Percentiles rank a stretch among this genome's conserved stretches.
phyloP scores from a whole-genome alignment of 768 basidiomycete species.

The Termitomyces sp. region DNA sequence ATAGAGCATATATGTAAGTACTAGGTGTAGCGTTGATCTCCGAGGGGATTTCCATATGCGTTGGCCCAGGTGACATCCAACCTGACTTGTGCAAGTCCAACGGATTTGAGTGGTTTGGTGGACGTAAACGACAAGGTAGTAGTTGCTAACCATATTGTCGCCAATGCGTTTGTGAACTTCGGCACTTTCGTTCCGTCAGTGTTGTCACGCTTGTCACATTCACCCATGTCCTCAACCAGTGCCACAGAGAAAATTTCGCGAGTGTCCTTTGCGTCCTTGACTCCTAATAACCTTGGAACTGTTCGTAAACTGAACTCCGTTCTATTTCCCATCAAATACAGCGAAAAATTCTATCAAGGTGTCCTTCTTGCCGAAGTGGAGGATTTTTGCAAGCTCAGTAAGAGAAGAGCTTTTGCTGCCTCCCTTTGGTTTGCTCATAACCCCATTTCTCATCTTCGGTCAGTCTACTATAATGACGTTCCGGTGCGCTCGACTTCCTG shows the following conservation, averaged over 20 bases:
- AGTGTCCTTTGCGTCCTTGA: slow-evolving; percentile 70
- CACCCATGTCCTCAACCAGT: slow-evolving; percentile 15
- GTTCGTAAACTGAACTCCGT: slow-evolving; percentile 69
- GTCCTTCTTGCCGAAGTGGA: slow-evolving; percentile 76
- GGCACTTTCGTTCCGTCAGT: not conserved
- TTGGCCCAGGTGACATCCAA: no score
- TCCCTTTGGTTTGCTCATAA: not conserved
- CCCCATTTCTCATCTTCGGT: not conserved
- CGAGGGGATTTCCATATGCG: no score
- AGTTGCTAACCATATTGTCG: no score
- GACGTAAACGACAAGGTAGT: no score
- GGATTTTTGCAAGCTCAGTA: slow-evolving; percentile 85
- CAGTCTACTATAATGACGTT: slow-evolving; percentile 92
- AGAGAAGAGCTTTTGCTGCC: slow-evolving; percentile 19
- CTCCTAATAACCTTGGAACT: slow-evolving; percentile 80
- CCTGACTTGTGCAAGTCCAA: no score
- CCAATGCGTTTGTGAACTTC: no score
- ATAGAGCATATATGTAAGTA: no score
- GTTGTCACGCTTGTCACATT: slow-evolving; percentile 9
- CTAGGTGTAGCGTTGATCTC: no score
- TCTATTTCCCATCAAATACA: slow-evolving; percentile 87
- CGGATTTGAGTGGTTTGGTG: no score
- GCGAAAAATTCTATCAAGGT: slow-evolving; percentile 83
- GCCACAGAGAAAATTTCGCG: slow-evolving; percentile 29
- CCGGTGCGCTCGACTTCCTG: slow-evolving; percentile 41